Evolutionary conservation across 1,139 yeast species (phyloP), one percentile per base, ranked within the genome.

Genomic region (Eremothecium sinecaudum): DNA sequence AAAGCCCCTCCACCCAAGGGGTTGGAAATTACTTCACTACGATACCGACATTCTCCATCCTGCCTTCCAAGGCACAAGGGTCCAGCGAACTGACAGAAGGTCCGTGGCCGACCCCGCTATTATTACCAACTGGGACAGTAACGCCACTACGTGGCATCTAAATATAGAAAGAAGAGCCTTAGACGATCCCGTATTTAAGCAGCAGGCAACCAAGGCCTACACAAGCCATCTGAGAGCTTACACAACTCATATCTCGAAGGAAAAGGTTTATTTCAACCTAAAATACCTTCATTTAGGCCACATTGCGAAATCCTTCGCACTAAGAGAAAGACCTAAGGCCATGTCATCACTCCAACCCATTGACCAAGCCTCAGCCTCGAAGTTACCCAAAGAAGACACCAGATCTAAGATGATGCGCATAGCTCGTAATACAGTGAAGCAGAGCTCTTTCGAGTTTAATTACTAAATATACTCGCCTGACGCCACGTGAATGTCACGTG

Each of bases 131-230:
- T 92, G 97, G 97, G 96, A 87, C 56, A 75, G 78, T 19, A 87
- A 82, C 52, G 98, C 96, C 3, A 90, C 99, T 0, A 84, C 95
- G 1, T 87, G 94, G 92, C 99, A 90, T 57, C 66, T 90, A 46
- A 77, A 80, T 37, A 72, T 84, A 11, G 99, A 90, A 62, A 67
- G 96, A 53, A 80, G 94, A 80, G 64, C 87, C 20, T 61, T 90
- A 31, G 93, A 76, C 46, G 82, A 81, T 46, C 61, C 69, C 1
- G 58, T 63, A 0, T 71, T 71, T 9, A 79, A 76, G 36, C 75
- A 72, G 15, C 52, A 66, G 11, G 94, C 94, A 0, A 69, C 71
- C 11, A 73, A 76, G 48, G 97, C 83, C 2, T 90, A 83, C 53
- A 75, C 81, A 7, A 79, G 94, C 41, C 97, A 90, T 57, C 67